phyloP scores from a whole-genome alignment of 2,329 filamentous ascomycete genomes.

The Teratosphaeria nubilosa region DNA sequence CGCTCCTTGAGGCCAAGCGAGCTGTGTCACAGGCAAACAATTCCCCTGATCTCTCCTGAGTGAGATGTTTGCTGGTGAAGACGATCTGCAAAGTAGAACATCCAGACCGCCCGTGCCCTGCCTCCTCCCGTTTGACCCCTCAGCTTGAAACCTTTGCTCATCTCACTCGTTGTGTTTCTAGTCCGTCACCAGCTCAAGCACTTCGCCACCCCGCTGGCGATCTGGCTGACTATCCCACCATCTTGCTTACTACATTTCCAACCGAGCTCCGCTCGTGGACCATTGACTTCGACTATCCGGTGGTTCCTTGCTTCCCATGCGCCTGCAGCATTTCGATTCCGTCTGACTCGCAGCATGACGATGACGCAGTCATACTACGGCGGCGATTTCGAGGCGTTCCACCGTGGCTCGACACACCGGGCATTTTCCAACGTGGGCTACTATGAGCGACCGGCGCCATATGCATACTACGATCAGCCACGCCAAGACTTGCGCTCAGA shows the following conservation, averaged over 20 bases:
- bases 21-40: constrained; percentile 1
- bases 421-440: constrained; percentile 12
- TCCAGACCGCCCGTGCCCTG: not conserved
- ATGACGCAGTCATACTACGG: constrained; percentile 22
- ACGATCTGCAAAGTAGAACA: not conserved
- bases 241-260: not conserved
- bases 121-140: not conserved
- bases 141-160: not conserved
- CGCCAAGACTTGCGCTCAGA: constrained; percentile 16
- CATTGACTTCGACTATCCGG: not conserved
- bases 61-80: not conserved
- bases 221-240: not conserved
- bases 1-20: not conserved
- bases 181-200: not conserved
- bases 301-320: not conserved
- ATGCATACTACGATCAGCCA: constrained; percentile 16
- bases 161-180: not conserved
- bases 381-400: constrained; percentile 15
- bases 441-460: constrained; percentile 18
- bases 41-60: not conserved
- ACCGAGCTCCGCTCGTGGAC: not conserved
- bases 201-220: not conserved
- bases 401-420: constrained; percentile 12
- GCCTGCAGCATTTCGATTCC: constrained; percentile 3
- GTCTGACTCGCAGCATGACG: constrained; percentile 16